A percentile compares a stretch with the other conserved stretches of the same genome.
phyloP scores from a whole-genome alignment of 805 yeast genomes.

The Clavispora fructus region DNA sequence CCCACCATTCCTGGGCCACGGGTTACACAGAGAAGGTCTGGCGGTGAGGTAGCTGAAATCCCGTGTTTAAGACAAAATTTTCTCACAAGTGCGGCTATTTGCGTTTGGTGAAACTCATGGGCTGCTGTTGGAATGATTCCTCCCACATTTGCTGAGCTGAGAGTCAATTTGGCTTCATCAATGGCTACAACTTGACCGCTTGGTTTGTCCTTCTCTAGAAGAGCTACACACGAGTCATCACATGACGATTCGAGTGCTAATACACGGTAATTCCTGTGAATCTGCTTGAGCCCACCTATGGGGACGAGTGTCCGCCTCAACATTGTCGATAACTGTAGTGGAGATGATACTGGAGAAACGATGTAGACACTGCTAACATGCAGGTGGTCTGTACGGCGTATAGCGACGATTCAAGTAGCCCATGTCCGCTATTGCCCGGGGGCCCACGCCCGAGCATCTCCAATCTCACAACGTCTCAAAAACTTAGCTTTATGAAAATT shows the following conservation, averaged over 20 bases:
- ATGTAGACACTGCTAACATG: not conserved
- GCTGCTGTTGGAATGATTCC: conserved; percentile 90
- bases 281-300: not conserved
- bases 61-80: conserved; percentile 36
- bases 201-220: conserved; percentile 47
- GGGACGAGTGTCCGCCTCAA: not conserved
- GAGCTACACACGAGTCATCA: conserved; percentile 89
- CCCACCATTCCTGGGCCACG: conserved; percentile 98
- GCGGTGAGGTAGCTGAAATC: conserved; percentile 29
- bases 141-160: conserved; percentile 62
- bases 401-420: not conserved
- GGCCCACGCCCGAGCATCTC: too few species aligned
- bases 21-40: conserved; percentile 83
- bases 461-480: too few species aligned
- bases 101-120: conserved; percentile 65
- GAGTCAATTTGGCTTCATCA: conserved; percentile 58
- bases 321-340: not conserved
- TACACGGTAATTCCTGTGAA: conserved; percentile 48
- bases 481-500: too few species aligned
- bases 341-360: not conserved
- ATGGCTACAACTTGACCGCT: conserved; percentile 43
- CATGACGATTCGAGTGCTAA: conserved; percentile 91
- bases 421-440: too few species aligned
- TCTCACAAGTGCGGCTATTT: conserved; percentile 48
- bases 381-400: not conserved